Base-by-base conservation (phyloP, 441 rosid species). In the Populus hybrid region DNA sequence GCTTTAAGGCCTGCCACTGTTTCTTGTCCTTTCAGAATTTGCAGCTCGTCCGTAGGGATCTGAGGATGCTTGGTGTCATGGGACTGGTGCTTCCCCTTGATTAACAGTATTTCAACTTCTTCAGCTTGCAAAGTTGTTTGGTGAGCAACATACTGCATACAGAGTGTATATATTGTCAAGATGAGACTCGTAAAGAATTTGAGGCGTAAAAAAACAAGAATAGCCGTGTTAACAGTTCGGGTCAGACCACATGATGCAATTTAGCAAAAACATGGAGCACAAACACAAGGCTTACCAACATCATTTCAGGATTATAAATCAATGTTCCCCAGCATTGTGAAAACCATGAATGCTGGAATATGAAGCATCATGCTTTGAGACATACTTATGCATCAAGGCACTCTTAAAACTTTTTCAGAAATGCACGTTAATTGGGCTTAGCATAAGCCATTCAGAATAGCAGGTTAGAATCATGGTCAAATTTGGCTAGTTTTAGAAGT, bases 101-200 rank as follows among this genome's bases (percentile, higher is more conserved):
- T 82, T 63, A 85, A 68, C 72, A 78, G 57, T 59, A 91, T 84
- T 83, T 90, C 88, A 40, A 91, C 84, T 79, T 90, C 89, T 61
- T 84, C 83, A 28, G 88, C 82, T 73, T 79, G 85, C 81, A 82
- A 69, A 28, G 82, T 79, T 59, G 88, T 90, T 71, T 90, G 86
- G 70, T 34, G 86, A 73, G 94, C 96, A 75, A 91, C 82, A 74
- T 88, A 87, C 96, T 91, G 82, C 34, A 76, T 14, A 35, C 21
- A 26, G 3, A 9, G 50, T 42, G 36, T 7, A 7, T 42, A 40
- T 38, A 18, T 53, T 30, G 38, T 5, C 35, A 19, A 59, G 24
- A 21, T 4, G 30, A 9, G 24, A 7, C 67, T 61, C 6, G 9
- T 8, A n/a, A n/a, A 59, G 26, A 9, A 61, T 9, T 61, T 8